phyloP scores from a whole-genome alignment of 345 rosid species.

The Gossypium australe region DNA sequence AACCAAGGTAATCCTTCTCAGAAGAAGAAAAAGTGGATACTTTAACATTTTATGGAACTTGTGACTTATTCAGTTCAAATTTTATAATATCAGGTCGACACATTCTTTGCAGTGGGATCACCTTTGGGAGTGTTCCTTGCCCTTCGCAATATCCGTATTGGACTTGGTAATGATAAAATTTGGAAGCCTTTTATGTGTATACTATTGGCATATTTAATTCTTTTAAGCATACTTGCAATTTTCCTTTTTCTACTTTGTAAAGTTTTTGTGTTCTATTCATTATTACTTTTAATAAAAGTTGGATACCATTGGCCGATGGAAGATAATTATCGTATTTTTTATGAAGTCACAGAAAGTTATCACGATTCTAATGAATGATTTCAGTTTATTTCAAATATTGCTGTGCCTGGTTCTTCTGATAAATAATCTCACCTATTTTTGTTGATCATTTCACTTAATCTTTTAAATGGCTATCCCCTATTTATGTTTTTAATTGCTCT shows the following conservation, averaged over 20 bases:
- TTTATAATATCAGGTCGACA: slow-evolving; percentile 63
- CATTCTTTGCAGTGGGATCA: slow-evolving; percentile 98
- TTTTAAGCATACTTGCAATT: not conserved
- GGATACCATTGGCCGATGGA: not conserved
- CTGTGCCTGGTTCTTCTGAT: not conserved
- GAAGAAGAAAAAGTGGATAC: not conserved
- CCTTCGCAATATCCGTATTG: slow-evolving; percentile 84
- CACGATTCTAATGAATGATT: not conserved
- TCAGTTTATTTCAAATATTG: not conserved
- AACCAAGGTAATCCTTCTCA: not conserved
- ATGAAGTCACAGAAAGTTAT: not conserved
- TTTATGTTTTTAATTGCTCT: not conserved
- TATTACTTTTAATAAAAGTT: not conserved
- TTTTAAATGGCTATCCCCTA: not conserved
- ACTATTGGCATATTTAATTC: not conserved
- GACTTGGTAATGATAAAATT: slow-evolving; percentile 51
- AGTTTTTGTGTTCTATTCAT: not conserved
- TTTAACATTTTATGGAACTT: not conserved
- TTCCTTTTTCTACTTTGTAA: not conserved
- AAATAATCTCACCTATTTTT: not conserved
- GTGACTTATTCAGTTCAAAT: slow-evolving; percentile 9
- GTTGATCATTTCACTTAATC: not conserved
- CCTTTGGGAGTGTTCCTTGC: slow-evolving; percentile 98
- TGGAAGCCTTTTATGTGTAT: not conserved
- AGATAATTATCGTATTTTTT: not conserved